Evolutionary conservation across 495 filamentous ascomycete genomes (phyloP).

Genomic region (Lepidopterella palustris): DNA sequence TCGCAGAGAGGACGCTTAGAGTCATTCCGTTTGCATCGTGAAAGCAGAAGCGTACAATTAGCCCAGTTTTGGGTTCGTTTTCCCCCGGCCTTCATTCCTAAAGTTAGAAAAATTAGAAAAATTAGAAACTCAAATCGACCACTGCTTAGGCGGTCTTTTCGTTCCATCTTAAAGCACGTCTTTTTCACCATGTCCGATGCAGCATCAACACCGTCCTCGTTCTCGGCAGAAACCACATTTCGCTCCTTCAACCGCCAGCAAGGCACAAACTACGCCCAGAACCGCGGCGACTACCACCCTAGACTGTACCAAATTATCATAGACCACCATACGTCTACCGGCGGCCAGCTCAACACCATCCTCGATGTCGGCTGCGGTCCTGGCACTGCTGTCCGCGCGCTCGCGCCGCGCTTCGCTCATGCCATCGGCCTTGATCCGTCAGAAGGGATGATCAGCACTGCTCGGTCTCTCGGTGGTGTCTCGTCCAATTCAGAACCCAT

Average conservation of each 20-base stretch:
- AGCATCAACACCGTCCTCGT: background rate
- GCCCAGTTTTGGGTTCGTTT: background rate
- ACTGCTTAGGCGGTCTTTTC: background rate
- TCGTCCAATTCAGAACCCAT: constrained; percentile 34
- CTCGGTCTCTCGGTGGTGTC: constrained; percentile 36
- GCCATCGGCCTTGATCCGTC: constrained; percentile 50
- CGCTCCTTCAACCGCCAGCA: constrained; percentile 40
- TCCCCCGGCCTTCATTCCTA: background rate
- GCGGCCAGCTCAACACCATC: constrained; percentile 42
- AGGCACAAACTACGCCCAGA: constrained; percentile 42
- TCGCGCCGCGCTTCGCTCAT: constrained; percentile 41
- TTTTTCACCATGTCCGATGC: background rate
- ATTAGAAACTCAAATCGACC: constrained; percentile 2
- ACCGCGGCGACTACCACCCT: constrained; percentile 41
- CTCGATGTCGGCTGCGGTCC: constrained; percentile 55
- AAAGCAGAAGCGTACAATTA: too few species aligned
- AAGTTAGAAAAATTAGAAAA: too few species aligned
- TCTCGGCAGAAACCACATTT: constrained; percentile 38
- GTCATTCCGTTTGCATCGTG: too few species aligned
- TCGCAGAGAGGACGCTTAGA: too few species aligned
- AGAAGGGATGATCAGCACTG: constrained; percentile 49
- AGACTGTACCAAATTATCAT: constrained; percentile 45
- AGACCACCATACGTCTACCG: constrained; percentile 44
- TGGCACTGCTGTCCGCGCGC: constrained; percentile 39
- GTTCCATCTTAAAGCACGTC: too few species aligned